phyloP scores from a whole-genome alignment of 1,284 basidiomycete genomes.

The Sanghuangporus sanghuang region DNA sequence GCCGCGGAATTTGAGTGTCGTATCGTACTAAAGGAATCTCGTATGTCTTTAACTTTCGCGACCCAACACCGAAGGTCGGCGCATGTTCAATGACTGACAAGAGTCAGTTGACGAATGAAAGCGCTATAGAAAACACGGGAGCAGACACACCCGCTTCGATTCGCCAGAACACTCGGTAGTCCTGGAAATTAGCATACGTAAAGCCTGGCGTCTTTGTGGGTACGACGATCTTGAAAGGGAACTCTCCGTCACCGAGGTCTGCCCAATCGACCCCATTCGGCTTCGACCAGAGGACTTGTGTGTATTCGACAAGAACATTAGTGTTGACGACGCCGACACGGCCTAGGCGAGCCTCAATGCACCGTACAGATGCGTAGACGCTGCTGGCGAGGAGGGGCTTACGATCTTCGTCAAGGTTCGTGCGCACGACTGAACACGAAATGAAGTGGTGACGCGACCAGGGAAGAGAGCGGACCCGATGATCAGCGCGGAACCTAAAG shows the following conservation, averaged over 20 bases:
- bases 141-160: conserved; percentile 67
- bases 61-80: conserved; percentile 59
- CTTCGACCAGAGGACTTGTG: conserved; percentile 63
- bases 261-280: conserved; percentile 49
- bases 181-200: conserved; percentile 67
- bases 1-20: conserved; percentile 41
- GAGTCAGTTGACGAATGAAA: conserved; percentile 4
- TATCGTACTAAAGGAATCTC: conserved; percentile 65
- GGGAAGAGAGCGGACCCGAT: neutral
- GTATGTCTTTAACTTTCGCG: conserved; percentile 58
- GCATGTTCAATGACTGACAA: conserved; percentile 56
- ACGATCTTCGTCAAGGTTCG: conserved; percentile 63
- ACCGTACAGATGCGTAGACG: conserved; percentile 64
- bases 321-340: conserved; percentile 51
- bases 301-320: conserved; percentile 62
- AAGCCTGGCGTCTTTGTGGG: conserved; percentile 60
- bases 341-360: conserved; percentile 69
- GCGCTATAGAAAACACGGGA: conserved; percentile 15
- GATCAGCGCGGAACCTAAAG: conserved; percentile 13
- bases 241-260: conserved; percentile 57
- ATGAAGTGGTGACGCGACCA: conserved; percentile 22
- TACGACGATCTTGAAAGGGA: conserved; percentile 64
- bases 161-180: conserved; percentile 76
- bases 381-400: conserved; percentile 59
- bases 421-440: conserved; percentile 45